These are phyloP conservation scores for Fusarium succisae DNA, from an alignment of 2,329 filamentous ascomycete genomes.

Conservation along the genomic window DNA sequence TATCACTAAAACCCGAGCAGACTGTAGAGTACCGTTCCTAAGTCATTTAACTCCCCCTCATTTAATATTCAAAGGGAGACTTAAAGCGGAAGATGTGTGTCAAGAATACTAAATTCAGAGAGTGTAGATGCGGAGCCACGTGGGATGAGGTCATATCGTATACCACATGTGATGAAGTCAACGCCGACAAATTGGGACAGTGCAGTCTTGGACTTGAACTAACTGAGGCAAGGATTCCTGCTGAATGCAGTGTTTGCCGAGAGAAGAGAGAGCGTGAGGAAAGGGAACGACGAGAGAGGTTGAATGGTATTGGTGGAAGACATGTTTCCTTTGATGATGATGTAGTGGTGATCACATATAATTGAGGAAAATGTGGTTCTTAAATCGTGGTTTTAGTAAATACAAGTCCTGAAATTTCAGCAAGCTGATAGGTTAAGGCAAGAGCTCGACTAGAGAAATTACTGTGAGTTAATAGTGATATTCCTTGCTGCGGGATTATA, in stretches of 20 bases:
- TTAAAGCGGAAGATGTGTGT: background rate
- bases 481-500: background rate
- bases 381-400: background rate
- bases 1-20: fast-evolving
- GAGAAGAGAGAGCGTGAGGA: background rate
- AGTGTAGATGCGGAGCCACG: background rate
- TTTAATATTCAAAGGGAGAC: background rate
- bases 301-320: background rate
- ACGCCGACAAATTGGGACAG: background rate
- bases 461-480: background rate
- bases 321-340: background rate
- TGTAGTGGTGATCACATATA: background rate
- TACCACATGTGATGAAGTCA: background rate
- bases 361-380: background rate
- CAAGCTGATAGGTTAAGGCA: too few species aligned
- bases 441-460: background rate
- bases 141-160: background rate
- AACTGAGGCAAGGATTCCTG: too few species aligned
- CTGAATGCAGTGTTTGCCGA: background rate
- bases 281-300: background rate
- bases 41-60: fast-evolving
- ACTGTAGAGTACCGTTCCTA: fast-evolving
- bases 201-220: background rate
- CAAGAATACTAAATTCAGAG: background rate
- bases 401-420: background rate